phyloP scores from a whole-genome alignment of 2,329 filamentous ascomycete genomes.

The Verticillium nubilum region DNA sequence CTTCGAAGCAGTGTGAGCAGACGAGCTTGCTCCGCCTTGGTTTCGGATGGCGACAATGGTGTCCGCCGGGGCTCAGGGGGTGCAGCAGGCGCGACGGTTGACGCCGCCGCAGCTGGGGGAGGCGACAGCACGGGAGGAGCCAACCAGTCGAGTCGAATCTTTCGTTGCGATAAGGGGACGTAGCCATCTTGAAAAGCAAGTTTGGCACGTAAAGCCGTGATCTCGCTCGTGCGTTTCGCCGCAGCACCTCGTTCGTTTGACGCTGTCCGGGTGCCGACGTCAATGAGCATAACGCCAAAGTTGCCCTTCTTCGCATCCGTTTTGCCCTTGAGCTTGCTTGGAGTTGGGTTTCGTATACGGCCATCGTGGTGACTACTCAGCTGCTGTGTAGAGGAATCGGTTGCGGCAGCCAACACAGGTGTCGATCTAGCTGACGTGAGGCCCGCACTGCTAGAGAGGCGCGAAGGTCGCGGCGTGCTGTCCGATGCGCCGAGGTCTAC shows the following conservation, averaged over 20 bases:
- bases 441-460: not conserved
- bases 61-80: constrained; percentile 12
- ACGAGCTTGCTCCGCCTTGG: constrained; percentile 55
- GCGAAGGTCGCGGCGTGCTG: not conserved
- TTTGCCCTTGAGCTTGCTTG: constrained; percentile 56
- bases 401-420: not conserved
- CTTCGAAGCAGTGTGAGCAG: constrained; percentile 51
- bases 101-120: constrained; percentile 1
- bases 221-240: constrained; percentile 57
- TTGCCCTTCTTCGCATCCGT: constrained; percentile 52
- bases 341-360: constrained; percentile 51
- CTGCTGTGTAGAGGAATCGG: not conserved
- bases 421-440: not conserved
- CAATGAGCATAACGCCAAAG: constrained; percentile 60
- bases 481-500: not conserved
- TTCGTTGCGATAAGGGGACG: constrained; percentile 38
- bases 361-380: constrained; percentile 28
- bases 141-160: constrained; percentile 19
- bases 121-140: not conserved
- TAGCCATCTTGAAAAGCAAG: constrained; percentile 50
- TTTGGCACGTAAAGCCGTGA: constrained; percentile 52
- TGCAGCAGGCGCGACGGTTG: constrained; percentile 10
- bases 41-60: constrained; percentile 37
- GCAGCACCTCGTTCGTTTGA: constrained; percentile 45
- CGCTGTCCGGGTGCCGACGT: constrained; percentile 37